Conservation (phyloP, 805 yeast genomes). For the Ogataea minuta region DNA sequence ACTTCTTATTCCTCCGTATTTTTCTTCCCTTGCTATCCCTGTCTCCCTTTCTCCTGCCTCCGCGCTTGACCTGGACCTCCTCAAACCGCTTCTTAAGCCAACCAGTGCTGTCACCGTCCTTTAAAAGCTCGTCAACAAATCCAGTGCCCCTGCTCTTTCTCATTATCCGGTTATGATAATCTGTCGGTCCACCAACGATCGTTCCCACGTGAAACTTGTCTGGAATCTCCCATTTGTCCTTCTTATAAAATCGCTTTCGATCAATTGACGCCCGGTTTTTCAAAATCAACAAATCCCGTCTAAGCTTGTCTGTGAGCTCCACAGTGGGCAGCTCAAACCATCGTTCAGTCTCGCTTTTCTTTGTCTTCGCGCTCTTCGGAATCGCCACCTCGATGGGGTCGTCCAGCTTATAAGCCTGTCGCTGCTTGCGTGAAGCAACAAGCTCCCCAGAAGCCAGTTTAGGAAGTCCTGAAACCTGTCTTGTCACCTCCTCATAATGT, state of each 20-base stretch:
- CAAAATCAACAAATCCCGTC: constrained; percentile 74
- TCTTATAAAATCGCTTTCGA: constrained; percentile 93
- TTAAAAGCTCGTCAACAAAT: constrained; percentile 77
- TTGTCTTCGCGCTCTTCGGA: constrained; percentile 22
- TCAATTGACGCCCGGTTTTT: constrained; percentile 89
- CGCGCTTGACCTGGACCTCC: constrained; percentile 72
- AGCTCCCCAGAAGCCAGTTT: constrained; percentile 34
- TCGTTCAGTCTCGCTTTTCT: constrained; percentile 46
- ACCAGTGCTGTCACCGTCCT: constrained; percentile 63
- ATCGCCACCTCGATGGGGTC: constrained; percentile 42
- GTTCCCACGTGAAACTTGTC: constrained; percentile 83
- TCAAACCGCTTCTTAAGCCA: constrained; percentile 83
- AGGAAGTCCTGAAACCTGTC: constrained; percentile 33
- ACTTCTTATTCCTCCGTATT: neutral
- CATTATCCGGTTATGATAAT: constrained; percentile 67
- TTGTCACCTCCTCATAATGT: constrained; percentile 29
- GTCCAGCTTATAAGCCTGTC: constrained; percentile 27
- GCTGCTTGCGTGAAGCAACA: constrained; percentile 14
- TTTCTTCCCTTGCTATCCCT: constrained; percentile 51
- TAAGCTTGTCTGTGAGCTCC: constrained; percentile 67
- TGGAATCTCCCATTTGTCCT: constrained; percentile 61
- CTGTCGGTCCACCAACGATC: constrained; percentile 76
- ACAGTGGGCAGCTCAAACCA: constrained; percentile 85
- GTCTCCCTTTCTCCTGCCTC: constrained; percentile 44
- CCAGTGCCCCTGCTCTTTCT: constrained; percentile 74